Conservation (phyloP, 768 basidiomycete genomes). For the Podaxis sp. region DNA sequence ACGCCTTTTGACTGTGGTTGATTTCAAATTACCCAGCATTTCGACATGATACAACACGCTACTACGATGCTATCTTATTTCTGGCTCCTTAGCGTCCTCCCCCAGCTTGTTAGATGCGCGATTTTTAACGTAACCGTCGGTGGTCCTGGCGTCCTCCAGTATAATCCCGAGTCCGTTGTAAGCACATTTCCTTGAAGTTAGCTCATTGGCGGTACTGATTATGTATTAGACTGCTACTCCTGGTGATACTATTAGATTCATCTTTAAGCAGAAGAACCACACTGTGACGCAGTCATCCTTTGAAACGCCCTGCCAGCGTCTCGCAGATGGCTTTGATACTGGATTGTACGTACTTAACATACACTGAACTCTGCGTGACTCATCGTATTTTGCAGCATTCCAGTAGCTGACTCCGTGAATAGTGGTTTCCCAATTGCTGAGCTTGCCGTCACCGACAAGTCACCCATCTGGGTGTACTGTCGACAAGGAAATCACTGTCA, state of each 20-base stretch:
- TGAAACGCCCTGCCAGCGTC: constrained; percentile 43
- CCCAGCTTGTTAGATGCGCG: constrained; percentile 31
- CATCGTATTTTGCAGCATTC: constrained; percentile 33
- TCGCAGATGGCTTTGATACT: constrained; percentile 51
- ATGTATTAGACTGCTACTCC: constrained; percentile 38
- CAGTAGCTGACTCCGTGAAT: constrained; percentile 43
- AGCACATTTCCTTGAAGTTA: constrained; percentile 17
- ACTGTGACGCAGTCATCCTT: constrained; percentile 59
- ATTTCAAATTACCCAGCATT: background rate
- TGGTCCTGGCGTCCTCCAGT: constrained; percentile 40
- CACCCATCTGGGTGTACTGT: constrained; percentile 20
- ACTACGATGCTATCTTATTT: constrained; percentile 17
- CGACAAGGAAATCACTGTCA: constrained; percentile 17
- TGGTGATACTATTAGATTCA: constrained; percentile 50
- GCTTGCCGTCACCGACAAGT: constrained; percentile 31
- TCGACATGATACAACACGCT: constrained; percentile 6
- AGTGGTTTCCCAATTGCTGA: constrained; percentile 45
- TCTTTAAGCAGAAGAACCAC: constrained; percentile 57
- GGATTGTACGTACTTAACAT: constrained; percentile 45
- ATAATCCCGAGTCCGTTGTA: constrained; percentile 41
- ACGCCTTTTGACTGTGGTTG: background rate
- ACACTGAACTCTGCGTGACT: background rate
- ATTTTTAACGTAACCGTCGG: constrained; percentile 49
- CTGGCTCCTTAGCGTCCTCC: constrained; percentile 26
- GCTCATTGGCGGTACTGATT: background rate